Base-by-base conservation (phyloP, 257 asterid genomes). In the Jacaranda mimosifolia region DNA sequence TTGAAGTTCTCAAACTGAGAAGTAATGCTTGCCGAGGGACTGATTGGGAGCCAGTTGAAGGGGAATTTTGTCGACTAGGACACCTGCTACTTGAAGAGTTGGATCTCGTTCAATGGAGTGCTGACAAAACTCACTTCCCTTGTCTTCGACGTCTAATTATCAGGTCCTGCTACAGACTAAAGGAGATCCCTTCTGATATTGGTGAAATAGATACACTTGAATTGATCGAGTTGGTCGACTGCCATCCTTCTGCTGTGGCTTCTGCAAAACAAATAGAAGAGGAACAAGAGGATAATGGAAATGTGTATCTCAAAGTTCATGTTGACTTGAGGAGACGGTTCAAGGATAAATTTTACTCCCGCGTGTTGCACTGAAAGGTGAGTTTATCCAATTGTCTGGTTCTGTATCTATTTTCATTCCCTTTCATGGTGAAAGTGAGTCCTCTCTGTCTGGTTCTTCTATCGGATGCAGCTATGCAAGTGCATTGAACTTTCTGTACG, bases 201-300 rank as follows among this genome's bases (percentile, higher is more conserved):
- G 56, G 67, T 17, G 67, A 72, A 18, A 72, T 72, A 18, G 0
- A 42, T 13, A 72, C 76, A 1, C 76, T 72, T 55, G 9, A 40
- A 42, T 9, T 17, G 49, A 72, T 72, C 42, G 56, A 72, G 76
- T 18, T 72, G 56, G 58, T 58, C 6, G 53, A 53, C 52, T 53
- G 51, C 12, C 38, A 15, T 39, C 52, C 39, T 36, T 7, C 52
- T 51, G 82, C 43, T 14, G 73, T 78, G 60, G 26, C 36, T 14
- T 68, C 72, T 39, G 81, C 71, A 19, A 14, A 38, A 49, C 14
- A 36, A 13, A 36, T 77, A 17, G 56, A 60, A 49, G 72, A 68
- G 72, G 79, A 70, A 42, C 85, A 70, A 55, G 40, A 42, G 13
- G 26, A 48, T 56, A 40, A 26, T 49, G 78, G 75, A 45, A 75